Evolutionary conservation across 176 grass and related monocot genomes (phyloP).

Genomic region (Panicum miliaceum): DNA sequence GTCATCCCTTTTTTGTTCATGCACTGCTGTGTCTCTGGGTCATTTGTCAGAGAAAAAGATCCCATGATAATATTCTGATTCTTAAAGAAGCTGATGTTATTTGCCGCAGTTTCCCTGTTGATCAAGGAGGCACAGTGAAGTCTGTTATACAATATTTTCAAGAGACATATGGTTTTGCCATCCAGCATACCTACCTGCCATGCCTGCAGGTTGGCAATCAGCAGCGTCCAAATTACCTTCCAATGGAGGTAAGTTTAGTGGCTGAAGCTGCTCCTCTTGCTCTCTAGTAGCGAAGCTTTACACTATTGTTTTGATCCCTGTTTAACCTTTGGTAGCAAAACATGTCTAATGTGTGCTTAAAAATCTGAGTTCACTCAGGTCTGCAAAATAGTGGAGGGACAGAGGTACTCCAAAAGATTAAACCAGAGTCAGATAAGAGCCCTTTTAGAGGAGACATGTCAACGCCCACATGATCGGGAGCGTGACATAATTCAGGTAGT

Average conservation of each 20-base stretch:
- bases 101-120: slow-evolving; percentile 74
- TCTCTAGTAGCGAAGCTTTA: slow-evolving; percentile 9
- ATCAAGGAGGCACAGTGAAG: slow-evolving; percentile 82
- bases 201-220: slow-evolving; percentile 90
- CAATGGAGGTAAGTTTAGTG: slow-evolving; percentile 83
- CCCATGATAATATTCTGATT: background rate
- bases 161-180: slow-evolving; percentile 92
- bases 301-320: background rate
- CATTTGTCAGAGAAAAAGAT: background rate
- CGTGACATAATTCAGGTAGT: slow-evolving; percentile 80
- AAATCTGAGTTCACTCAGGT: slow-evolving; percentile 54
- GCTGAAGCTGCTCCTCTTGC: slow-evolving; percentile 5
- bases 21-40: background rate
- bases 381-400: slow-evolving; percentile 95
- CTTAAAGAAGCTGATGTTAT: background rate
- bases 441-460: slow-evolving; percentile 84
- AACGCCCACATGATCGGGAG: slow-evolving; percentile 76
- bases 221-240: slow-evolving; percentile 91
- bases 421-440: slow-evolving; percentile 91
- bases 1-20: background rate
- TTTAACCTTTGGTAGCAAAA: background rate
- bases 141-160: slow-evolving; percentile 96
- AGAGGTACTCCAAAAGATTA: slow-evolving; percentile 88
- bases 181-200: slow-evolving; percentile 87
- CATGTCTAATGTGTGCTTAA: background rate